Base-by-base conservation (phyloP, 768 basidiomycete species). In the Lactarius psammicola region DNA sequence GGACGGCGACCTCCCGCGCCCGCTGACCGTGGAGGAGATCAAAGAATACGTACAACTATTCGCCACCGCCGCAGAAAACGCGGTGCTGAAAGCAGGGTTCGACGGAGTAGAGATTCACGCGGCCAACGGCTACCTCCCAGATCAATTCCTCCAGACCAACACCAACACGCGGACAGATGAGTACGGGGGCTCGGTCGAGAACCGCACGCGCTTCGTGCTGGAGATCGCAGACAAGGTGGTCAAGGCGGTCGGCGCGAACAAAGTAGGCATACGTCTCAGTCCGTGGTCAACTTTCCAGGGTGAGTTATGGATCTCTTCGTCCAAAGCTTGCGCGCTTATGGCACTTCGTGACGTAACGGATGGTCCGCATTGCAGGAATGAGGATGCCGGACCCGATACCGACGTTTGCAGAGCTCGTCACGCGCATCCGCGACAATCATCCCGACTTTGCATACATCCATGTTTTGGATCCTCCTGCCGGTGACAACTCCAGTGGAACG, bases 141-240 rank as follows among this genome's bases (percentile, higher is more conserved):
- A 80, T 69, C 76, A 80, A 70, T 80, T 80, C 72, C 51, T 78
- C 40, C 76, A 78, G 68, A 68, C 72, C 51, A 67, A 68, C 13
- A 55, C 72, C 36, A 81, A 82, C 74, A 70, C 74, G 56, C 77
- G 80, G 53, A 79, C 76, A 36, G 80, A 81, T 74, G 72, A 74
- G 64, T 84, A 80, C 68, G 82, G 83, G 11, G 82, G 82, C 3
- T 75, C 74, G 34, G 67, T 81, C 44, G 79, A 80, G 72, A 82
- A 82, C 73, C 77, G 82, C n/a, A 68, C 71, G 0, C 74, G 80
- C 7, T 80, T 83, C 72, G 66, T 72, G 8, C 68, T 78, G 33
- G 77, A 80, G 68, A 73, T 80, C 59, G 68, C 78, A n/a, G 72
- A 77, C 30, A 78, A 77, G 8, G 72, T 79, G 49, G 62, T 69